Evolutionary conservation across 2,329 filamentous ascomycete genomes (phyloP).

Genomic region (Elsinoe batatas): DNA sequence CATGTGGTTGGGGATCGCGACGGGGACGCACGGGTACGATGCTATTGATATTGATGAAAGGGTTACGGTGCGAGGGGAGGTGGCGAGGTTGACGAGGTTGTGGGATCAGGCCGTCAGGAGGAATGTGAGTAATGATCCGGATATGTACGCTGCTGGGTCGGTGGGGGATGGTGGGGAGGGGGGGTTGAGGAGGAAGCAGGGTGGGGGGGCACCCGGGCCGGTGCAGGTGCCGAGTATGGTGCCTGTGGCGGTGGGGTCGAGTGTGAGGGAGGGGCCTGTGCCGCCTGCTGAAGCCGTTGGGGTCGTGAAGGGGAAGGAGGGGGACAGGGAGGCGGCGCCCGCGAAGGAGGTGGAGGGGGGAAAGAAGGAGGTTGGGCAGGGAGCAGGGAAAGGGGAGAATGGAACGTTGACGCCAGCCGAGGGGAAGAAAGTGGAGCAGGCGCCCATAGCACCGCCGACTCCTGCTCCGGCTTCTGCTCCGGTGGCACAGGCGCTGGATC

Average conservation of each 20-base stretch:
- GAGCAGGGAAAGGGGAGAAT: background rate
- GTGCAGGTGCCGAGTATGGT: background rate
- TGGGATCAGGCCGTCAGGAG: constrained; percentile 31
- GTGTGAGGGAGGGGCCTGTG: background rate
- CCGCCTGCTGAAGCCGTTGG: background rate
- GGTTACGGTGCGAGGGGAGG: constrained; percentile 33
- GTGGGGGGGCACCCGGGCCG: background rate
- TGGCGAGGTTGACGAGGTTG: constrained; percentile 27
- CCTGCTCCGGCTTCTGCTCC: background rate
- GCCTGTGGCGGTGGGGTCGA: background rate
- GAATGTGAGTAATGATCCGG: constrained; percentile 32
- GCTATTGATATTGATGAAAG: constrained; percentile 36
- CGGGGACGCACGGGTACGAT: constrained; percentile 36
- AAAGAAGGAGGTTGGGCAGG: background rate
- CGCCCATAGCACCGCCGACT: background rate
- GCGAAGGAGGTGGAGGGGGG: background rate
- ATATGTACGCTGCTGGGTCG: constrained; percentile 29
- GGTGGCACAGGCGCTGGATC: constrained; percentile 1
- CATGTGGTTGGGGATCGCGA: constrained; percentile 36
- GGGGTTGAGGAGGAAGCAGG: constrained; percentile 17
- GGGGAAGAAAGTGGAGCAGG: background rate
- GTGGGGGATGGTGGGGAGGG: constrained; percentile 20
- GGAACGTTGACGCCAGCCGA: background rate
- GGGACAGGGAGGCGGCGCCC: background rate
- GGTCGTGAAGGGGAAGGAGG: background rate